Conservation (phyloP, 345 rosid genomes). For the Bruguiera parviflora region DNA sequence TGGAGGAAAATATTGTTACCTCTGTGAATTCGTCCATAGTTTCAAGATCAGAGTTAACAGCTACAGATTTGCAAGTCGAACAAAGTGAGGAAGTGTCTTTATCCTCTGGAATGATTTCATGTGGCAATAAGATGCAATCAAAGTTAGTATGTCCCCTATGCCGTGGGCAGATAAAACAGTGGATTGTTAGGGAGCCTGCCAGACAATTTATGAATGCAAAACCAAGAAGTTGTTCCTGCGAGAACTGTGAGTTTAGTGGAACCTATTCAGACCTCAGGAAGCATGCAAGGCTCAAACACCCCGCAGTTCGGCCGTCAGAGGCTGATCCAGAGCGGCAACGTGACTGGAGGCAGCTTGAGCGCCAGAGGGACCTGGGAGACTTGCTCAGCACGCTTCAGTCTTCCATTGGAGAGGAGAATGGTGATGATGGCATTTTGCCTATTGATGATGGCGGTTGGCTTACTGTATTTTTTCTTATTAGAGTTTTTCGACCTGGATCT, state of each 20-base stretch:
- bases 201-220: conserved; percentile 82
- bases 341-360: conserved; percentile 92
- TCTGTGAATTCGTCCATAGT: conserved; percentile 17
- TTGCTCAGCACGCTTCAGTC: conserved; percentile 86
- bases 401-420: conserved; percentile 77
- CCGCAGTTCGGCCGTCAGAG: conserved; percentile 78
- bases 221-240: conserved; percentile 80
- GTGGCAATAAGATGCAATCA: conserved; percentile 37
- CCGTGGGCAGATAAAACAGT: conserved; percentile 78
- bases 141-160: conserved; percentile 83
- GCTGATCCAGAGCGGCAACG: conserved; percentile 90
- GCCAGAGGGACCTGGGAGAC: conserved; percentile 94
- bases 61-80: conserved; percentile 37
- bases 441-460: conserved; percentile 76
- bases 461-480: conserved; percentile 77
- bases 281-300: conserved; percentile 87
- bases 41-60: conserved; percentile 28
- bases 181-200: conserved; percentile 69
- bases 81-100: conserved; percentile 30
- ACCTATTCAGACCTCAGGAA: conserved; percentile 79
- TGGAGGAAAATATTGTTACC: conserved; percentile 31
- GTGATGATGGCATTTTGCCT: conserved; percentile 46
- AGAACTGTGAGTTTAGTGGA: conserved; percentile 73
- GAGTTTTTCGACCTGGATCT: conserved; percentile 72
- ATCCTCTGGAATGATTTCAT: conserved; percentile 20